Evolutionary conservation across 768 basidiomycete species (phyloP).

Genomic region (Suillus subluteus): DNA sequence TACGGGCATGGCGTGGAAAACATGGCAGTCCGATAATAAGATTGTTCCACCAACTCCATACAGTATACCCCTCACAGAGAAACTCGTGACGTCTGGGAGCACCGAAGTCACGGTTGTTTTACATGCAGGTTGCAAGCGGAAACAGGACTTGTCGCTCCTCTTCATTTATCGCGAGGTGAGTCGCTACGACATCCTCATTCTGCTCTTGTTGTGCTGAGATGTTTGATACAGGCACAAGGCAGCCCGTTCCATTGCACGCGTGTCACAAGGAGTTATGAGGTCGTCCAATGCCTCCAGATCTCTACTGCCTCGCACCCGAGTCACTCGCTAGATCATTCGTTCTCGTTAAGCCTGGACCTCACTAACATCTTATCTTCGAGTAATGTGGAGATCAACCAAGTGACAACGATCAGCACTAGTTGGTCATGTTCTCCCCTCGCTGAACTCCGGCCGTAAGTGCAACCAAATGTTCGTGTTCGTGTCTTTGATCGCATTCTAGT

Average conservation of each 20-base stretch:
- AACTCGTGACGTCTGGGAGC: constrained; percentile 51
- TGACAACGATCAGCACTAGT: constrained; percentile 67
- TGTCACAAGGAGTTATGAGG: constrained; percentile 58
- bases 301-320: constrained; percentile 56
- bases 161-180: constrained; percentile 70
- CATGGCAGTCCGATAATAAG: constrained; percentile 55
- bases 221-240: constrained; percentile 44
- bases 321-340: constrained; percentile 50
- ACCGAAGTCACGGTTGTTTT: constrained; percentile 55
- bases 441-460: constrained; percentile 47
- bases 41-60: constrained; percentile 50
- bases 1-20: constrained; percentile 35
- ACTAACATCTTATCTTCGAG: constrained; percentile 50
- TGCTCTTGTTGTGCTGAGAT: constrained; percentile 10
- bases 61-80: constrained; percentile 43
- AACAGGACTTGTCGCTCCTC: constrained; percentile 58
- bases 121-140: constrained; percentile 52
- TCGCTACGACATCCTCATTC: neutral
- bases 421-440: constrained; percentile 61
- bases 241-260: constrained; percentile 61
- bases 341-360: constrained; percentile 57
- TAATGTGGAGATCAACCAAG: constrained; percentile 53
- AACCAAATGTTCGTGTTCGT: neutral
- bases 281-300: constrained; percentile 60
- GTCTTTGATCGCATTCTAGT: constrained; percentile 35